Evolutionary conservation across 495 filamentous ascomycete genomes (phyloP).

Genomic region (Penicillium coprophilum): DNA sequence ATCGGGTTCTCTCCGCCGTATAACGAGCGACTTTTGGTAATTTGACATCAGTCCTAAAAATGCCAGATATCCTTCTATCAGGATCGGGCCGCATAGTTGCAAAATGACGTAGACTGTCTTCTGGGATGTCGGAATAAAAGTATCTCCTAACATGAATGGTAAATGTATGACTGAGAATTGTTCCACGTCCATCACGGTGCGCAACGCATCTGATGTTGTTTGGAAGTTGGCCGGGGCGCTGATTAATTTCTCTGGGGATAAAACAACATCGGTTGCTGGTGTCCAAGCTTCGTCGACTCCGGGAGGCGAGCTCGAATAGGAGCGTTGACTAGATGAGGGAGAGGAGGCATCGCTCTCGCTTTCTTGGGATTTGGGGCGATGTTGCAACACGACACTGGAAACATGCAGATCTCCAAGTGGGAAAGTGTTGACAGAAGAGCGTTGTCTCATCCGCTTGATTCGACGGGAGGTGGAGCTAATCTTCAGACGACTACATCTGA

Average conservation of each 20-base stretch:
- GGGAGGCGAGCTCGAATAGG: conserved; percentile 10
- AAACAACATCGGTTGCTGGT: conserved; percentile 4
- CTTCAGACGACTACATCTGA: conserved; percentile 29
- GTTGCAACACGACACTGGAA: conserved; percentile 22
- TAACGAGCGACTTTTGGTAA: conserved; percentile 27
- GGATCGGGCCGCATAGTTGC: conserved; percentile 18
- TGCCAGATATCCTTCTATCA: conserved; percentile 30
- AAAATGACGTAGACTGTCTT: conserved; percentile 24
- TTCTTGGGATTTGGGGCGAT: conserved; percentile 4
- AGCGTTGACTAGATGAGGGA: conserved; percentile 10
- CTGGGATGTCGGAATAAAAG: conserved; percentile 23
- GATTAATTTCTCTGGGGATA: conserved; percentile 25
- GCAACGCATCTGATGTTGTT: conserved; percentile 27
- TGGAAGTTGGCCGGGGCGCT: conserved; percentile 17
- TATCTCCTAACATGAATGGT: conserved; percentile 26
- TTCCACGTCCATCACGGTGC: conserved; percentile 24
- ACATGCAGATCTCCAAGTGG: conserved; percentile 22
- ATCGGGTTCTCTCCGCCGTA: conserved; percentile 24
- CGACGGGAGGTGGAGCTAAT: conserved; percentile 24
- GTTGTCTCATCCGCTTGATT: conserved; percentile 26
- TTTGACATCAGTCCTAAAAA: conserved; percentile 29
- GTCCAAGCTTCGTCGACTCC: conserved; percentile 7
- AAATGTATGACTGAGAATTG: conserved; percentile 28
- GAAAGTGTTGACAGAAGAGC: conserved; percentile 18
- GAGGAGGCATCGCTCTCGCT: conserved; percentile 11